Base-by-base conservation (phyloP, 139 green algal species). In the Tetraselmis chui region DNA sequence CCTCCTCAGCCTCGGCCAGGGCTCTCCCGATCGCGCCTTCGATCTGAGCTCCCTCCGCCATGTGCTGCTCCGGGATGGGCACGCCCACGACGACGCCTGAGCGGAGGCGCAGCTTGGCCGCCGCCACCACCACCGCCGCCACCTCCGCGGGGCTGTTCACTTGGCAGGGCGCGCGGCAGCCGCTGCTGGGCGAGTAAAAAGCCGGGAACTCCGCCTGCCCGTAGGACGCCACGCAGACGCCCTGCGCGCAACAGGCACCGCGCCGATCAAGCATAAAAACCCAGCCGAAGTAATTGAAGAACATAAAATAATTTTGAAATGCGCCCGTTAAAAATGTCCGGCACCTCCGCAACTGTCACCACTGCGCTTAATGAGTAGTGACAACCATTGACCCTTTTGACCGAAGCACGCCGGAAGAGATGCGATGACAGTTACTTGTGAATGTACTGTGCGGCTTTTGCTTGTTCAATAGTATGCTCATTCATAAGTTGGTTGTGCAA, bases 201-300 rank as follows among this genome's bases (percentile, higher is more conserved):
- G 96, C 96, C 0, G 96, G 96, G 84, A 99, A 98, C 84, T 99
- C 93, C 76, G 98, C 89, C 0, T 85, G 84, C 0, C 88, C 82
- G 77, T 94, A 95, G 0, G 91, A 89, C 1, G 92, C 92, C 30
- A 99, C 96, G n/a, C 86, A 89, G 30, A 98, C 97, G 1, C 96
- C 96, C 87, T 97, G 89, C 84, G 84, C 25, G 5, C n/a, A n/a
- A n/a, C n/a, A n/a, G n/a, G n/a, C n/a, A n/a, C n/a, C n/a, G n/a
- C n/a, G n/a, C n/a, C n/a, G n/a, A n/a, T n/a, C n/a, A n/a, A n/a
- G n/a, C n/a, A n/a, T n/a, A n/a, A n/a, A n/a, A n/a, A n/a, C n/a
- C n/a, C n/a, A n/a, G n/a, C n/a, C 90, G 77, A 90, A 86, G 23
- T 11, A 31, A 24, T 75, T 75, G 59, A 22, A 22, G 23, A 75